Base-by-base conservation (phyloP, 129 eudicot genomes). In the Centrapalus pauciflorus region DNA sequence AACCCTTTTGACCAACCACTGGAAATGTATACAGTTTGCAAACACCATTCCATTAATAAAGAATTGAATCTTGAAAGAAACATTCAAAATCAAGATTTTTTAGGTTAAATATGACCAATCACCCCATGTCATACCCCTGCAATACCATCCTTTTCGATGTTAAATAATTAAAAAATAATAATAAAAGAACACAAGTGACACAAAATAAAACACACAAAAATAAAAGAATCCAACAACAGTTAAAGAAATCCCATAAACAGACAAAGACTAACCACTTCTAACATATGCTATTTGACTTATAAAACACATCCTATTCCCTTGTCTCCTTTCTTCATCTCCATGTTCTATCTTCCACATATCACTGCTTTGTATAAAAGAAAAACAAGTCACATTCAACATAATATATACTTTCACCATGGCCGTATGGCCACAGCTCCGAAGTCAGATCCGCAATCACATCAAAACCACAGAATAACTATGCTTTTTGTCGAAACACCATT, bases 271-370 rank as follows among this genome's bases (percentile, higher is more conserved):
- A 65, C 67, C 38, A 56, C 73, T 66, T 66, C 79, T 74, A 66
- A 46, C 30, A 75, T 45, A 61, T 73, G 45, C 77, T 51, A 70
- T 50, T 63, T 33, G 29, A 72, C 70, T 73, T 73, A 52, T 63
- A 73, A 73, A 63, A 63, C 55, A 73, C 77, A 45, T 16, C 64
- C 62, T 50, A 50, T 61, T 54, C 54, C 40, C 29, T 46, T 58
- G 46, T 55, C 37, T 37, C 27, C 21, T 49, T 40, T 37, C 74
- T 35, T 70, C 27, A 60, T 24, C 32, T 59, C 76, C 58, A 70
- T 27, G 14, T 70, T 35, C 57, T 40, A 52, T 72, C 77, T 54
- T 73, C 54, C 66, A 73, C 78, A 73, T 74, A 74, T 57, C 73
- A 74, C 55, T 35, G 40, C 7, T 74, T 74, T 45, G 62, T 75